A percentile compares a stretch with the other conserved stretches of the same genome.
These are phyloP conservation scores for Polychaeton citri DNA, from an alignment of 2,329 filamentous ascomycete genomes.

Conservation along the genomic window DNA sequence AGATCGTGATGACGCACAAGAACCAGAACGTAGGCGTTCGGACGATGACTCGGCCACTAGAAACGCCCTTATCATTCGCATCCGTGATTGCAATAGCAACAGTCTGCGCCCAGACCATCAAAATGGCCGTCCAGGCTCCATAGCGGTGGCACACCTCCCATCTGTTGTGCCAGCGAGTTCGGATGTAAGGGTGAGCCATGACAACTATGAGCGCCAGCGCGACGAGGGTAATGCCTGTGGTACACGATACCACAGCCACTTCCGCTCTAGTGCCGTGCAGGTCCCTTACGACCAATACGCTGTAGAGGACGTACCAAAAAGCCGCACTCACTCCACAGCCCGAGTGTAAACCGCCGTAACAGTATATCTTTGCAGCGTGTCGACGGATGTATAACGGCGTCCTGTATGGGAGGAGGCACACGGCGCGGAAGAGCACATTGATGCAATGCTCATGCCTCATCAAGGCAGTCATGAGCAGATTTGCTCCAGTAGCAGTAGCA, in stretches of 20 bases:
- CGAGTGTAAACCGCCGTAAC: constrained; percentile 27
- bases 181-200: constrained; percentile 51
- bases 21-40: constrained; percentile 51
- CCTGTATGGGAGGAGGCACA: constrained; percentile 19
- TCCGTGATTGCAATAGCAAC: constrained; percentile 37
- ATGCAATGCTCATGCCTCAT: constrained; percentile 28
- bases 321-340: constrained; percentile 23
- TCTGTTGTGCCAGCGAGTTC: constrained; percentile 49
- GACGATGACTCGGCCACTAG: constrained; percentile 25
- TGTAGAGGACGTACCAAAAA: constrained; percentile 33
- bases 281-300: constrained; percentile 15
- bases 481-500: constrained; percentile 21
- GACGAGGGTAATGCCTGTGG: constrained; percentile 18
- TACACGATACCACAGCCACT: constrained; percentile 38
- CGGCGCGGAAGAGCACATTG: constrained; percentile 25
- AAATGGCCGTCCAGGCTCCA: constrained; percentile 54
- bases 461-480: constrained; percentile 21
- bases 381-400: constrained; percentile 23
- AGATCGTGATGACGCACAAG: constrained; percentile 47
- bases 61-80: constrained; percentile 8
- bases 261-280: constrained; percentile 3
- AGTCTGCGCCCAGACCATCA: constrained; percentile 51
- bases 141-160: constrained; percentile 64
- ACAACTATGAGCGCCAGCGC: constrained; percentile 47
- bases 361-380: constrained; percentile 26